Conservation (phyloP, 495 filamentous ascomycete genomes). For the Tuber melanosporum region DNA sequence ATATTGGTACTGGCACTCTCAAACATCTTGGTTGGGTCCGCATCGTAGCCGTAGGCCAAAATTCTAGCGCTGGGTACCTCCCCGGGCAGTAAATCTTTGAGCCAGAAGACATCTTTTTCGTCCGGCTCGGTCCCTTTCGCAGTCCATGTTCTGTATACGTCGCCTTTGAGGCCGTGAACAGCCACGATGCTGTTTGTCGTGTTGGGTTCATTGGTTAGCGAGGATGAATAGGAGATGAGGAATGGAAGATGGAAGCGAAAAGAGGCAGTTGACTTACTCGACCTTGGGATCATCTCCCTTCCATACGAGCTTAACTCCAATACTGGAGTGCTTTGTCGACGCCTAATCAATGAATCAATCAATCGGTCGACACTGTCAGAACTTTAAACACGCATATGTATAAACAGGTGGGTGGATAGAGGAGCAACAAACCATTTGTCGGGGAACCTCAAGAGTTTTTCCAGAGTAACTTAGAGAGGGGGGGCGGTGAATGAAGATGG, state of each 20-base stretch:
- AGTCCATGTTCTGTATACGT: conserved; percentile 70
- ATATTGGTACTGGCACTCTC: conserved; percentile 62
- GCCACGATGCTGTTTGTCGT: conserved; percentile 40
- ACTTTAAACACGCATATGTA: neutral
- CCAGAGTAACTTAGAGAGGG: neutral
- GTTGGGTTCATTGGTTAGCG: conserved; percentile 21
- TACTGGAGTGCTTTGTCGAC: conserved; percentile 31
- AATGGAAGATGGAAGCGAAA: conserved; percentile 1
- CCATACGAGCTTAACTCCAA: conserved; percentile 34
- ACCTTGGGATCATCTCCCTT: conserved; percentile 33
- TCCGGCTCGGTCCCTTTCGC: conserved; percentile 43
- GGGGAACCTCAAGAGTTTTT: neutral
- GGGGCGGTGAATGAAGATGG: neutral
- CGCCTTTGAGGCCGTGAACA: conserved; percentile 81
- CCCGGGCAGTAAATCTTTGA: conserved; percentile 64
- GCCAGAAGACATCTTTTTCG: conserved; percentile 65
- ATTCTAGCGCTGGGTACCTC: conserved; percentile 60
- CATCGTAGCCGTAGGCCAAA: conserved; percentile 79
- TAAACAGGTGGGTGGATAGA: neutral
- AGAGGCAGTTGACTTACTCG: conserved; percentile 31
- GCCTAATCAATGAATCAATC: conserved; percentile 5
- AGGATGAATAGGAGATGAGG: neutral
- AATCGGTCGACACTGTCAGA: neutral
- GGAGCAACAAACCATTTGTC: neutral
- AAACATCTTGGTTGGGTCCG: conserved; percentile 60